A percentile compares a stretch with the other conserved stretches of the same genome.
phyloP scores from a whole-genome alignment of 2,329 filamentous ascomycete species.

The Penicillium sp. region DNA sequence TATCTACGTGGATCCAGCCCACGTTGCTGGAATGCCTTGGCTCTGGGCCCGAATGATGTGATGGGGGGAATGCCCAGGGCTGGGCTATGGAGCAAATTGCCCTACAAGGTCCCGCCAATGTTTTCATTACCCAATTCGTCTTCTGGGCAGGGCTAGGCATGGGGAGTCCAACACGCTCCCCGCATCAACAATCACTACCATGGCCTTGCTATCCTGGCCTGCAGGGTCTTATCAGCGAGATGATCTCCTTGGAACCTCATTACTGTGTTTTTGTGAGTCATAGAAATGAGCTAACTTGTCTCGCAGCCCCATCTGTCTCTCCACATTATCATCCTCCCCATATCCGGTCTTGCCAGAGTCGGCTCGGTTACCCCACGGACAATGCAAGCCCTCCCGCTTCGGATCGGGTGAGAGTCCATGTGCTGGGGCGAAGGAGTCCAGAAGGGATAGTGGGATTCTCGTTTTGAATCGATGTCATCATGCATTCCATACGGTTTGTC shows the following conservation, averaged over 20 bases:
- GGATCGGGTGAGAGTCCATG: background rate
- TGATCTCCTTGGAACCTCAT: background rate
- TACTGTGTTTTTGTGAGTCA: background rate
- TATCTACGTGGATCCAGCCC: background rate
- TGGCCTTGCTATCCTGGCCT: background rate
- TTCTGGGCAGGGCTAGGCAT: slow-evolving; percentile 7
- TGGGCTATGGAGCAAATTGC: slow-evolving; percentile 12
- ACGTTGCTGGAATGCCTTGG: slow-evolving; percentile 17
- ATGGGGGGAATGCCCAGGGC: slow-evolving; percentile 21
- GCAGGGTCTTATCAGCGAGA: background rate
- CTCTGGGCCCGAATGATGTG: slow-evolving; percentile 17
- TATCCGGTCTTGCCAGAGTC: slow-evolving; percentile 25
- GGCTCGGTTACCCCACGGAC: slow-evolving; percentile 16
- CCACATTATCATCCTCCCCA: slow-evolving; percentile 24
- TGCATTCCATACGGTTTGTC: slow-evolving; percentile 32
- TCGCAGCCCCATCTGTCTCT: slow-evolving; percentile 34
- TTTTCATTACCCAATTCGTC: background rate
- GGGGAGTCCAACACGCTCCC: background rate
- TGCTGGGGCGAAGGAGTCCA: slow-evolving; percentile 1
- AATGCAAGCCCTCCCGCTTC: slow-evolving; percentile 3
- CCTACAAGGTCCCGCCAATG: slow-evolving; percentile 5
- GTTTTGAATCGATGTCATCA: slow-evolving; percentile 35
- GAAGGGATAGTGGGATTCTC: slow-evolving; percentile 18
- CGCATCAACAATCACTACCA: background rate
- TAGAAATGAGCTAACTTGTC: slow-evolving; percentile 16